Evolutionary conservation across 345 rosid genomes (phyloP).

Genomic region (Gossypium turneri): DNA sequence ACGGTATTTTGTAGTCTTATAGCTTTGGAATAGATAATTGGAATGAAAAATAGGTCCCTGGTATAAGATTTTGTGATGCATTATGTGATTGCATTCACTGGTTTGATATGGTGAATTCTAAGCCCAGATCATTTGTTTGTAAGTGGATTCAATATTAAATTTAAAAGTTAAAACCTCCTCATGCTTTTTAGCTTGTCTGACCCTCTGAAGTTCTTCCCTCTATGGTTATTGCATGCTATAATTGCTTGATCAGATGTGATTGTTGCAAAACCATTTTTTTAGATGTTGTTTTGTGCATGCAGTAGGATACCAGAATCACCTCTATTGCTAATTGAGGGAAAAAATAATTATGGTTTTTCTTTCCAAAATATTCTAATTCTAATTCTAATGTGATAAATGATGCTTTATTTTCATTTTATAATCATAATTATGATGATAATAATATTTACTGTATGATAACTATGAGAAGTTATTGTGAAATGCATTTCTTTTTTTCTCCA

Average conservation of each 20-base stretch:
- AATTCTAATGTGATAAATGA: background rate
- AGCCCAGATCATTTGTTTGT: background rate
- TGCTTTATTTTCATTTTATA: background rate
- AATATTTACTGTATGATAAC: background rate
- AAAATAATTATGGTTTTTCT: background rate
- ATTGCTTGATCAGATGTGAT: background rate
- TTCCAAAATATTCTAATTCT: background rate
- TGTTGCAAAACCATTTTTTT: background rate
- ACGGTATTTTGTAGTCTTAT: background rate
- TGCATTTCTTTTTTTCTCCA: background rate
- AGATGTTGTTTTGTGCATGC: background rate
- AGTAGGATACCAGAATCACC: background rate
- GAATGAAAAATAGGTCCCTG: background rate
- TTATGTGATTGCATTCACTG: background rate
- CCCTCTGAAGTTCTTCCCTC: background rate
- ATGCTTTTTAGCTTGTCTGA: background rate
- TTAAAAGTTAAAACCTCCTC: background rate
- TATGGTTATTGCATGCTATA: background rate
- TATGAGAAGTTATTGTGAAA: background rate
- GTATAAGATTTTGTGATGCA: background rate
- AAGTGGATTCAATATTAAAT: background rate
- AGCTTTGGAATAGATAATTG: background rate
- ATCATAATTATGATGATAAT: background rate
- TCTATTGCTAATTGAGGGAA: background rate
- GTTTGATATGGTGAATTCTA: background rate